Evolutionary conservation across 2,329 filamentous ascomycete species (phyloP).

Genomic region (Botrytis squamosa): DNA sequence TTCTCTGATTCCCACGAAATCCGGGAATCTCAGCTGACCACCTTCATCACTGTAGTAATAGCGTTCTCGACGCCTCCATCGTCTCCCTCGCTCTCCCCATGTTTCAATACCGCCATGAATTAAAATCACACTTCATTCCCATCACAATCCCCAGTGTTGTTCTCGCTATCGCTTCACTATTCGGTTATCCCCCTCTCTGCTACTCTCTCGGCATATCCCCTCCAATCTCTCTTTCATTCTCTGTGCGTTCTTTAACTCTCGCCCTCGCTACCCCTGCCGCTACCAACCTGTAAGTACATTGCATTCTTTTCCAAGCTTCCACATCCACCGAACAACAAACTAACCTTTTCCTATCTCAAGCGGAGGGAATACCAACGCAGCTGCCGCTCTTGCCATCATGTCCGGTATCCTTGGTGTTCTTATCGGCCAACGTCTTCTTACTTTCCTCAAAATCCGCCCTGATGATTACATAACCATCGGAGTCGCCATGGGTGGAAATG

Average conservation of each 20-base stretch:
- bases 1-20: neutral
- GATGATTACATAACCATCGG: conserved; percentile 64
- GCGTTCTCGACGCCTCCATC: conserved; percentile 56
- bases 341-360: neutral
- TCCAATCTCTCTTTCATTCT: conserved; percentile 53
- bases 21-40: neutral
- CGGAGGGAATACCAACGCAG: conserved; percentile 43
- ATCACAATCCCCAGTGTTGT: conserved; percentile 54
- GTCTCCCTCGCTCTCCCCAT: conserved; percentile 59
- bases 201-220: conserved; percentile 54
- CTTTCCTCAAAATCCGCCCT: conserved; percentile 51
- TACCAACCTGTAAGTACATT: conserved; percentile 54
- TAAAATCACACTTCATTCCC: conserved; percentile 51
- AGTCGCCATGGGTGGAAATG: conserved; percentile 60
- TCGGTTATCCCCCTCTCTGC: conserved; percentile 57
- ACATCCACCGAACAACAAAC: neutral
- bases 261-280: conserved; percentile 59
- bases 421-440: conserved; percentile 51
- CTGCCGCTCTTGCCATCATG: conserved; percentile 57
- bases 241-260: conserved; percentile 56
- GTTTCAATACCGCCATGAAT: conserved; percentile 58
- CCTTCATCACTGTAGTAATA: conserved; percentile 35
- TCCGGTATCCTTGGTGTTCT: conserved; percentile 59
- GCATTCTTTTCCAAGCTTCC: too few relatives aligned
- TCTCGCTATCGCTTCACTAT: conserved; percentile 53